These are phyloP conservation scores for Isatis lusitanica DNA, from an alignment of 441 rosid species.

Conservation along the genomic window DNA sequence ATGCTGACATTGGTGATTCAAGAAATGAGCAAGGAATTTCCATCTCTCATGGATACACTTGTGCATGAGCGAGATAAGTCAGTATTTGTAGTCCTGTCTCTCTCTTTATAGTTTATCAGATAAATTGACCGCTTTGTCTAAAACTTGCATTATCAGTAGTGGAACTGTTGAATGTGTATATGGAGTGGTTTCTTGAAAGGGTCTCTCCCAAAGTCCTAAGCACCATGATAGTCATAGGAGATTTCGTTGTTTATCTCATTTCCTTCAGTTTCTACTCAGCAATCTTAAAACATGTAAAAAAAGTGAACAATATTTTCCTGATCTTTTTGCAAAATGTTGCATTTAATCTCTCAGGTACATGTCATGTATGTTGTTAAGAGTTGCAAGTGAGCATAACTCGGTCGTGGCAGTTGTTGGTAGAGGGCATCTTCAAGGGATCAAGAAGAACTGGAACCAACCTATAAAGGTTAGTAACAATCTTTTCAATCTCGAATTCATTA, in stretches of 20 bases:
- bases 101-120: background rate
- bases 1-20: conserved; percentile 84
- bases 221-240: background rate
- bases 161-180: background rate
- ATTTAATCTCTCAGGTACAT: conserved; percentile 57
- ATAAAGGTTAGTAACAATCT: conserved; percentile 44
- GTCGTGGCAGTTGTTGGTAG: conserved; percentile 93
- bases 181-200: background rate
- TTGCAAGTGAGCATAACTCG: conserved; percentile 66
- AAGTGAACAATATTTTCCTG: background rate
- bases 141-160: background rate
- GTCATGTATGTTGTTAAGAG: conserved; percentile 55
- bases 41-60: conserved; percentile 88
- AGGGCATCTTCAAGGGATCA: conserved; percentile 91
- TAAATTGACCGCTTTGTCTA: background rate
- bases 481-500: background rate
- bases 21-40: conserved; percentile 95
- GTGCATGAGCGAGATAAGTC: conserved; percentile 93
- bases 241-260: background rate
- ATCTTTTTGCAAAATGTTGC: background rate
- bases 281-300: no score
- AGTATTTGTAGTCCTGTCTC: conserved; percentile 24
- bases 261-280: background rate
- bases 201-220: background rate
- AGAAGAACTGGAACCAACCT: conserved; percentile 80